phyloP scores from a whole-genome alignment of 441 rosid species.

The Bruguiera hainesii region DNA sequence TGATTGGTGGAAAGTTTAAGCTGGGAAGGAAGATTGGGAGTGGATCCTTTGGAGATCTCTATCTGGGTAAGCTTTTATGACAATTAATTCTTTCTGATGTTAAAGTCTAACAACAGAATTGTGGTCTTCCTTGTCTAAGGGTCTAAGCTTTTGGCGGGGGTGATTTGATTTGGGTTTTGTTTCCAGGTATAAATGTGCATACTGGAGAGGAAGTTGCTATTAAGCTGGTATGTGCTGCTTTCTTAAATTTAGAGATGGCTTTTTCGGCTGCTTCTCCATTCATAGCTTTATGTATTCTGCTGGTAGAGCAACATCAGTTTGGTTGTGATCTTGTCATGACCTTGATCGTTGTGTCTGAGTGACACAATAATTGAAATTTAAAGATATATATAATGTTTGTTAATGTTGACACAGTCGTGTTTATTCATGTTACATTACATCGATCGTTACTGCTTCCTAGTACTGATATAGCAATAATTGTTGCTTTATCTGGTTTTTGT shows the following conservation, averaged over 20 bases:
- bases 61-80: conserved; percentile 48
- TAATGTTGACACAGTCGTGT: too few species aligned
- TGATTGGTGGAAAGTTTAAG: conserved; percentile 94
- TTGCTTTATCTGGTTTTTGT: too few species aligned
- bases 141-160: conserved; percentile 10
- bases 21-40: conserved; percentile 97
- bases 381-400: too few species aligned
- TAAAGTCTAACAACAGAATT: conserved; percentile 7
- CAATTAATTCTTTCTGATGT: neutral
- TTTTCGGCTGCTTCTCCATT: neutral
- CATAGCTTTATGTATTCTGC: too few species aligned
- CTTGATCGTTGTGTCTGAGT: too few species aligned
- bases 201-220: conserved; percentile 99
- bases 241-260: neutral
- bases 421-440: too few species aligned
- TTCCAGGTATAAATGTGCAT: conserved; percentile 82
- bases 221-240: conserved; percentile 59
- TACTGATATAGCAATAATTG: too few species aligned
- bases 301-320: too few species aligned
- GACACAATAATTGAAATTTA: too few species aligned
- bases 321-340: too few species aligned
- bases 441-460: too few species aligned
- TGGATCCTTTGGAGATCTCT: conserved; percentile 97
- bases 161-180: conserved; percentile 19
- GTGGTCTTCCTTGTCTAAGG: conserved; percentile 3